Evolutionary conservation across 108 stramenopile genomes (phyloP).

Genomic region (Pinguiococcus pyrenoidosus): DNA sequence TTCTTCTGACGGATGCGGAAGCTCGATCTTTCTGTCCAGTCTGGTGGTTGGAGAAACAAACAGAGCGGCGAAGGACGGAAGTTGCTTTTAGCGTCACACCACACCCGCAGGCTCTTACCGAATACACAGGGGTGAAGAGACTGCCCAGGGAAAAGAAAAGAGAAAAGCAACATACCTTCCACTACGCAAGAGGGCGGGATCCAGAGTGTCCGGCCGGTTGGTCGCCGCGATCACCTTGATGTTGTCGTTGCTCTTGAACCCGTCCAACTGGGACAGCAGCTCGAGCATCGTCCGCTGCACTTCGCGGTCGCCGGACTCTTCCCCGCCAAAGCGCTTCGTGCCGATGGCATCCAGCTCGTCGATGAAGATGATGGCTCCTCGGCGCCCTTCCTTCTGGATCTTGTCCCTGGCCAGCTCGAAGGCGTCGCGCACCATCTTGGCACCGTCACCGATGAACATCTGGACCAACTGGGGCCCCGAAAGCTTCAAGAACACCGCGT

Average conservation of each 20-base stretch:
- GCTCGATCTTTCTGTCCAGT: conserved; percentile 96
- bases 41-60: too few species aligned
- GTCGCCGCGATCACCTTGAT: conserved; percentile 99
- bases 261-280: conserved; percentile 92
- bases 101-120: too few species aligned
- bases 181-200: conserved; percentile 91
- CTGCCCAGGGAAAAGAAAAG: too few species aligned
- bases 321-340: conserved; percentile 94
- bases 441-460: conserved; percentile 99
- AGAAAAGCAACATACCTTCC: conserved; percentile 7
- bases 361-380: conserved; percentile 85
- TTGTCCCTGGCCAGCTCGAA: conserved; percentile 95
- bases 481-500: conserved; percentile 95
- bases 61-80: too few species aligned
- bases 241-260: conserved; percentile 88
- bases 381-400: conserved; percentile 48
- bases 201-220: conserved; percentile 90
- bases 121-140: too few species aligned
- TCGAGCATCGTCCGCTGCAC: conserved; percentile 99
- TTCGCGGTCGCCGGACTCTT: conserved; percentile 93
- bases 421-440: conserved; percentile 95
- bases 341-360: conserved; percentile 99
- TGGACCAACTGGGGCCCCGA: conserved; percentile 91
- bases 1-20: conserved; percentile 90
- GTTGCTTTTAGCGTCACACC: too few species aligned